A percentile compares a stretch with the other conserved stretches of the same genome.
Evolutionary conservation across 768 basidiomycete genomes (phyloP).

Genomic region (Lactifluus volemus): DNA sequence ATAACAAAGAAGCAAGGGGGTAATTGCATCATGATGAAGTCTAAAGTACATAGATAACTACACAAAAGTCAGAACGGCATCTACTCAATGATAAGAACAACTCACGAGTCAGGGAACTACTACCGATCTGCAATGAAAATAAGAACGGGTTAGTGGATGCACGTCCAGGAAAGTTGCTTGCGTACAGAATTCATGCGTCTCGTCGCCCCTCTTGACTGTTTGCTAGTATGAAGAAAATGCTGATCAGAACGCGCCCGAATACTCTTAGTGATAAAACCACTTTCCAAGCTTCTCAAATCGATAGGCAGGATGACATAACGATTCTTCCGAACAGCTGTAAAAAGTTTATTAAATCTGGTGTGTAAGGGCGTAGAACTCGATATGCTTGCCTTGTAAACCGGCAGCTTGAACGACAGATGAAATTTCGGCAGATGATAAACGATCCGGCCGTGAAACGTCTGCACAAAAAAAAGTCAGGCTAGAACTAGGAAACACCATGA

Average conservation of each 20-base stretch:
- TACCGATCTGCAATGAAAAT: constrained; percentile 16
- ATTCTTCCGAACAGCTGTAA: constrained; percentile 91
- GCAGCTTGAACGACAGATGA: constrained; percentile 94
- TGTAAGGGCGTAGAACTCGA: background rate
- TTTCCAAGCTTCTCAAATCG: constrained; percentile 99
- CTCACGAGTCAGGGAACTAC: constrained; percentile 27
- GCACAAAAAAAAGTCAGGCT: background rate
- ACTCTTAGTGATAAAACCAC: constrained; percentile 48
- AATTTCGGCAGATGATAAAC: constrained; percentile 92
- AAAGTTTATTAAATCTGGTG: background rate
- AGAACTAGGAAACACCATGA: background rate
- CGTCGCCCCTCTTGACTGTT: constrained; percentile 93
- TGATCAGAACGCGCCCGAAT: constrained; percentile 19
- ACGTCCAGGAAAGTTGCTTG: constrained; percentile 5
- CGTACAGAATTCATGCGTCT: constrained; percentile 93
- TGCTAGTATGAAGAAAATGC: constrained; percentile 43
- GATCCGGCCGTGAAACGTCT: constrained; percentile 97
- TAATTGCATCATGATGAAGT: constrained; percentile 25
- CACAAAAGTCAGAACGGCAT: constrained; percentile 19
- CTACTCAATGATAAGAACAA: constrained; percentile 14
- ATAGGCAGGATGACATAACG: constrained; percentile 94
- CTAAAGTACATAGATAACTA: constrained; percentile 30
- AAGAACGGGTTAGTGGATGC: constrained; percentile 16
- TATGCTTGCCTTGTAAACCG: constrained; percentile 78
- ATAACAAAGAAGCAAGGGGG: background rate